These are phyloP conservation scores for Apium graveolens DNA, from an alignment of 129 eudicot genomes.

Conservation along the genomic window DNA sequence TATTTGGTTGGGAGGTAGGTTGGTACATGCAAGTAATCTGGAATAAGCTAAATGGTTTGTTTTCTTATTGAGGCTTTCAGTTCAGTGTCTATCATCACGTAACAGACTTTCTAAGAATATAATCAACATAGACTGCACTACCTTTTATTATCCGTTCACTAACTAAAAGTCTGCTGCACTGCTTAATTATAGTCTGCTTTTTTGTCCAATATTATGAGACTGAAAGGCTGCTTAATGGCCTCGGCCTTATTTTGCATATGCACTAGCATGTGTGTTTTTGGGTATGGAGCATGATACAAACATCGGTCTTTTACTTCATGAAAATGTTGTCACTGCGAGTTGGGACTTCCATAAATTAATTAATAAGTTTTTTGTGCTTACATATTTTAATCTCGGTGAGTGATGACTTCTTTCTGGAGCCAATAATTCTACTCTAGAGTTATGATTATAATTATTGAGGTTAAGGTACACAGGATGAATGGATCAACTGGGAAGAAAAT, in stretches of 20 bases:
- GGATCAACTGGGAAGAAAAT: constrained; percentile 61
- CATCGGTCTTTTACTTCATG: not conserved
- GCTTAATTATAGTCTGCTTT: not conserved
- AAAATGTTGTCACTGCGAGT: not conserved
- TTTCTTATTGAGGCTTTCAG: not conserved
- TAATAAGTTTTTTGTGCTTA: not conserved
- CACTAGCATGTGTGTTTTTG: not conserved
- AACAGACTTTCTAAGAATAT: not conserved
- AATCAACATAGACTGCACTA: not conserved
- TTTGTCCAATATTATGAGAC: not conserved
- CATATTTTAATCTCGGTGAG: not conserved
- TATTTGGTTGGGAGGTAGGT: not conserved
- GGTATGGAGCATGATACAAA: not conserved
- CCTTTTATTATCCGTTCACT: not conserved
- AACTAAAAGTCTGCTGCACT: not conserved
- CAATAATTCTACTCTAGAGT: constrained; percentile 9
- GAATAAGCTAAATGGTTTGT: not conserved
- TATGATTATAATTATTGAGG: constrained; percentile 18
- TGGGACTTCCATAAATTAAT: not conserved
- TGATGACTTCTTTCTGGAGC: not conserved
- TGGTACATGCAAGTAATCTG: not conserved
- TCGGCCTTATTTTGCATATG: not conserved
- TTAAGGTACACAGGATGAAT: constrained; percentile 58
- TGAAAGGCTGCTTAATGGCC: not conserved
- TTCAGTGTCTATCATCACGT: not conserved